These are phyloP conservation scores for Escovopsis sp. DNA, from an alignment of 2,329 filamentous ascomycete species.

Conservation along the genomic window DNA sequence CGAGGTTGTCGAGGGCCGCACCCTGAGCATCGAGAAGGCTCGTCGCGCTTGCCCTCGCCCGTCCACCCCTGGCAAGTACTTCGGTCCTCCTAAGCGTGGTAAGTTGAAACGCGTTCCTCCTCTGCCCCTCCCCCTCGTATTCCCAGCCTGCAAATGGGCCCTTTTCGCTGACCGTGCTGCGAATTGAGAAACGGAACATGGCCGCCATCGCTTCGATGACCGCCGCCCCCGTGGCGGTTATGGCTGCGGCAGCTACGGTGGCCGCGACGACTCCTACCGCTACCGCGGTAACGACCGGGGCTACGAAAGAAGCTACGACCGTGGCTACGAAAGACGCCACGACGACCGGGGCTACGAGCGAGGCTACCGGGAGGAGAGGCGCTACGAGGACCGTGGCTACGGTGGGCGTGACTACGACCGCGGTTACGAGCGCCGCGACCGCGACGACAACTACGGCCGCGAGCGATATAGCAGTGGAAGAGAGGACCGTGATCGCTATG, in stretches of 20 bases:
- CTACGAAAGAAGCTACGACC: constrained; percentile 31
- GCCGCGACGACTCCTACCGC: constrained; percentile 44
- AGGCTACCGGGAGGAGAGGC: constrained; percentile 31
- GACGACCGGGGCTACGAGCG: constrained; percentile 32
- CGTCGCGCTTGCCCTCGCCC: constrained; percentile 88
- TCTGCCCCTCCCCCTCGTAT: neutral
- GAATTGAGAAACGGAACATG: constrained; percentile 15
- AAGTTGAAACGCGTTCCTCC: constrained; percentile 23
- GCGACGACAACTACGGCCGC: constrained; percentile 24
- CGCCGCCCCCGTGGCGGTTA: constrained; percentile 49
- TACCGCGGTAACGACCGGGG: constrained; percentile 31
- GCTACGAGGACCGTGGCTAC: constrained; percentile 30
- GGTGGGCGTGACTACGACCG: constrained; percentile 41
- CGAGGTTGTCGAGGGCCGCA: constrained; percentile 87
- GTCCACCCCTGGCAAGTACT: constrained; percentile 97
- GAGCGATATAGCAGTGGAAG: constrained; percentile 27
- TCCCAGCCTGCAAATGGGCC: constrained; percentile 10
- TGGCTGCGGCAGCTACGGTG: constrained; percentile 30
- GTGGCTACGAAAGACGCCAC: constrained; percentile 26
- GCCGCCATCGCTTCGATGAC: constrained; percentile 38
- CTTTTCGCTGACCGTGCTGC: constrained; percentile 5
- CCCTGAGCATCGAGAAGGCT: constrained; percentile 96
- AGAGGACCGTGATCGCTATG: constrained; percentile 30
- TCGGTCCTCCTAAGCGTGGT: constrained; percentile 96
- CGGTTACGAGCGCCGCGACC: constrained; percentile 35